Percentiles rank a stretch among this genome's conserved stretches.
Conservation (phyloP, 2,329 filamentous ascomycete genomes). For the Rhytidhysteron rufulum region DNA sequence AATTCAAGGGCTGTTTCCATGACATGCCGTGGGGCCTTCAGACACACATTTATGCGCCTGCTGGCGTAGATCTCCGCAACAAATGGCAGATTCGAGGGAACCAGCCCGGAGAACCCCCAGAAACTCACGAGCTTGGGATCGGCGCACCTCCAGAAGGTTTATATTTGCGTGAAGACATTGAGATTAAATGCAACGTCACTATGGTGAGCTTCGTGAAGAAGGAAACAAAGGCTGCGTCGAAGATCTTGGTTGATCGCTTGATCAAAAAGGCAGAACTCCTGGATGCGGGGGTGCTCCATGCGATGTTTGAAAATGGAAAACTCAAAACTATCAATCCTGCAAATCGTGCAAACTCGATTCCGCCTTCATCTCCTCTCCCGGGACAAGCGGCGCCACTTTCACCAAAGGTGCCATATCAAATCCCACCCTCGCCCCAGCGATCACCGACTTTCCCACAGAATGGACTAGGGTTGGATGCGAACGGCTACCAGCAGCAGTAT, state of each 20-base stretch:
- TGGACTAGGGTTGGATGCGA: conserved; percentile 7
- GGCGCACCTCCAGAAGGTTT: conserved; percentile 62
- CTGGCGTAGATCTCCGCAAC: conserved; percentile 64
- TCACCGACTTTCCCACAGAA: conserved; percentile 16
- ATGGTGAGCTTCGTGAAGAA: conserved; percentile 64
- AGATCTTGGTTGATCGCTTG: conserved; percentile 64
- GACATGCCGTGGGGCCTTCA: conserved; percentile 69
- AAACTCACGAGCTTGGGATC: conserved; percentile 61
- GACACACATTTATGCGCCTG: conserved; percentile 67
- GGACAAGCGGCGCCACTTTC: conserved; percentile 16
- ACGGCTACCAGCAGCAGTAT: conserved; percentile 8
- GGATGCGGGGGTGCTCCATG: conserved; percentile 61
- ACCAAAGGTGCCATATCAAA: conserved; percentile 21
- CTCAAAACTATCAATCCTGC: conserved; percentile 57
- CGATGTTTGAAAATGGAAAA: conserved; percentile 64
- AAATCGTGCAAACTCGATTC: conserved; percentile 19
- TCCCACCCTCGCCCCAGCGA: conserved; percentile 24
- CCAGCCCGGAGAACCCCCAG: conserved; percentile 63
- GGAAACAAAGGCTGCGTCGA: conserved; percentile 63
- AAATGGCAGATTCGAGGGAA: conserved; percentile 67
- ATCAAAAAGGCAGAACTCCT: conserved; percentile 69
- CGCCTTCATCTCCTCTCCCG: conserved; percentile 9
- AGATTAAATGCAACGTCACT: conserved; percentile 66
- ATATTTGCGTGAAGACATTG: conserved; percentile 67
- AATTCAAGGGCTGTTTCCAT: conserved; percentile 69